These are phyloP conservation scores for Mycena chlorophos DNA, from an alignment of 768 basidiomycete species.

Conservation along the genomic window DNA sequence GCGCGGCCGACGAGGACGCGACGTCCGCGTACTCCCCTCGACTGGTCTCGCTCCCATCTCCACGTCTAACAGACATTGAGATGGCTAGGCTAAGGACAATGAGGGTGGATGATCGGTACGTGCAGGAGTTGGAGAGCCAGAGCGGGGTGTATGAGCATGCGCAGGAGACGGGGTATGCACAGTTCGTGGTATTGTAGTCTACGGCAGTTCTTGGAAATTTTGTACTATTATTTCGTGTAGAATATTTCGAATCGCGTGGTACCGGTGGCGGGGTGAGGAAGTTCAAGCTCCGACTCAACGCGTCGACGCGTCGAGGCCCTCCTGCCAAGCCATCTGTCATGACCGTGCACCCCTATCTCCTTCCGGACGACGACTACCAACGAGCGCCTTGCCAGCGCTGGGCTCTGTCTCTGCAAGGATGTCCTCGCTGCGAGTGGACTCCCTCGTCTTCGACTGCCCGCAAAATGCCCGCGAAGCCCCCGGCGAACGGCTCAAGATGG, in stretches of 20 bases:
- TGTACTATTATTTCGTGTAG: neutral
- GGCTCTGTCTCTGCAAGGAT: neutral
- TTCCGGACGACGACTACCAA: too few relatives aligned
- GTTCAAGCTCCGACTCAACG: too few relatives aligned
- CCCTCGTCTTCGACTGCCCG: constrained; percentile 13
- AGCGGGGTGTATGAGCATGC: neutral
- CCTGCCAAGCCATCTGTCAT: too few relatives aligned
- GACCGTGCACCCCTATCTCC: too few relatives aligned
- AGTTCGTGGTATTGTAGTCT: neutral
- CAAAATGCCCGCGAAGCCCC: constrained; percentile 14
- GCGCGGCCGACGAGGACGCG: neutral
- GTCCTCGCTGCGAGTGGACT: neutral
- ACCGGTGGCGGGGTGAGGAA: too few relatives aligned
- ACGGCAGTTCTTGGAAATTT: neutral
- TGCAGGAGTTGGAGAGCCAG: constrained; percentile 1
- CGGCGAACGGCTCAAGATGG: constrained; percentile 8
- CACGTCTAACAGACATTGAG: constrained; percentile 32
- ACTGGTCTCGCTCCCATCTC: too few relatives aligned
- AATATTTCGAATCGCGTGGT: too few relatives aligned
- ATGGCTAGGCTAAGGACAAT: constrained; percentile 36
- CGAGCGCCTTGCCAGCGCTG: too few relatives aligned
- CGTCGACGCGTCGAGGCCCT: too few relatives aligned
- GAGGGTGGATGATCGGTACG: constrained; percentile 24
- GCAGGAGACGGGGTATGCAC: neutral
- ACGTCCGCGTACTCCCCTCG: neutral